Percentiles rank a stretch among this genome's conserved stretches.
Conservation (phyloP, 371 early-diverging fungal species). For the Mucor racemosus region DNA sequence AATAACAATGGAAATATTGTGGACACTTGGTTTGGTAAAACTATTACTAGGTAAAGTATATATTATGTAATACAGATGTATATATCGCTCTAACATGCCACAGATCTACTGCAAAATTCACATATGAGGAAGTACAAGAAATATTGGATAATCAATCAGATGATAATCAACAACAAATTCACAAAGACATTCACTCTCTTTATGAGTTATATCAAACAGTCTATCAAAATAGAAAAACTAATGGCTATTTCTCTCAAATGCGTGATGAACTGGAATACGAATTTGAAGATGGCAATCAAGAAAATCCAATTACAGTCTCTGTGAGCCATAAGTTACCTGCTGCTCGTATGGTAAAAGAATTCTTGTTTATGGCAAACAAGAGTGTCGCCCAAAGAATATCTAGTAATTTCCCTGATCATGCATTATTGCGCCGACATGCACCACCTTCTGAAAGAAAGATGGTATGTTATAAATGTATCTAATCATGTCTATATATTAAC, state of each 20-base stretch:
- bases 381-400: constrained; percentile 88
- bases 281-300: constrained; percentile 41
- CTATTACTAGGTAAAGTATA: constrained; percentile 73
- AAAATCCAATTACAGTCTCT: constrained; percentile 70
- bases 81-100: neutral
- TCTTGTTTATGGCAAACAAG: constrained; percentile 94
- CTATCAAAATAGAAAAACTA: constrained; percentile 21
- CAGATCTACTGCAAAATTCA: constrained; percentile 69
- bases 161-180: constrained; percentile 18
- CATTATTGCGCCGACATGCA: constrained; percentile 83
- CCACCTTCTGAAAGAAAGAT: constrained; percentile 70
- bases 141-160: constrained; percentile 56
- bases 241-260: constrained; percentile 37
- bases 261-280: constrained; percentile 35
- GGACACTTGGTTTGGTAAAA: constrained; percentile 75
- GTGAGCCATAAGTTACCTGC: constrained; percentile 78
- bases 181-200: constrained; percentile 19
- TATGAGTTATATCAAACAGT: constrained; percentile 31
- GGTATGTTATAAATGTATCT: constrained; percentile 29
- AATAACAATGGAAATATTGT: constrained; percentile 70
- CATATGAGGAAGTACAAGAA: constrained; percentile 90
- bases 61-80: neutral
- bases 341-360: constrained; percentile 91
- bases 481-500: no score
- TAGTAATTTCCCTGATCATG: constrained; percentile 80